Conservation (phyloP, 2,329 filamentous ascomycete species). For the Epichloe glyceriae region DNA sequence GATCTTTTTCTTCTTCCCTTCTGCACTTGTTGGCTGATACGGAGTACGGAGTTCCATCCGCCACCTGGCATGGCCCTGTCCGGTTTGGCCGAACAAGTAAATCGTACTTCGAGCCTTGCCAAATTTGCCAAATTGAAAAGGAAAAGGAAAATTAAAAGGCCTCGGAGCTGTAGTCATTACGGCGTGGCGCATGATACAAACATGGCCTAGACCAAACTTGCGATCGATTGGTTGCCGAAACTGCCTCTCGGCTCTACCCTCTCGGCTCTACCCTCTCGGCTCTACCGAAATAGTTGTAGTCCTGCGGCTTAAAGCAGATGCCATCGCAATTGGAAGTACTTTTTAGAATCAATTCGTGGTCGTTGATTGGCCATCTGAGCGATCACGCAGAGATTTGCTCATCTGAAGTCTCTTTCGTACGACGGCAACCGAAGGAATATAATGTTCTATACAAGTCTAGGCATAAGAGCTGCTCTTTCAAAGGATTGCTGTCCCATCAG, state of each 20-base stretch:
- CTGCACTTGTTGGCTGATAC: no score
- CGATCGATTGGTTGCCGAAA: background rate
- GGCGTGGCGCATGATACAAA: background rate
- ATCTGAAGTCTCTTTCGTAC: background rate
- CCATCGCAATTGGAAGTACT: background rate
- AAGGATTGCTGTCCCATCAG: background rate
- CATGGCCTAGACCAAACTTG: background rate
- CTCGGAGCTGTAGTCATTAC: background rate
- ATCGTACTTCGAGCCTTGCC: background rate
- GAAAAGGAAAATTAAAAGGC: background rate
- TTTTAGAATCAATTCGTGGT: background rate
- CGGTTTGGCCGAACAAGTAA: background rate
- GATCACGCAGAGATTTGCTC: background rate
- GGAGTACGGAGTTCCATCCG: no score
- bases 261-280: conserved; percentile 1
- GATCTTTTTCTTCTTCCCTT: background rate
- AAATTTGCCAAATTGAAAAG: no score
- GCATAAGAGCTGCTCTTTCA: background rate
- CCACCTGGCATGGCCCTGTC: no score
- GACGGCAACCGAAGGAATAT: background rate
- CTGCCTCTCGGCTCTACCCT: background rate
- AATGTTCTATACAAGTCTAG: no score
- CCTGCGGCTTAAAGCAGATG: background rate
- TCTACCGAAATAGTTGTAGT: background rate
- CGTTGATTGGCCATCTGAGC: background rate